These are phyloP conservation scores for Trichosporon inkin DNA, from an alignment of 1,284 basidiomycete genomes.

Conservation along the genomic window DNA sequence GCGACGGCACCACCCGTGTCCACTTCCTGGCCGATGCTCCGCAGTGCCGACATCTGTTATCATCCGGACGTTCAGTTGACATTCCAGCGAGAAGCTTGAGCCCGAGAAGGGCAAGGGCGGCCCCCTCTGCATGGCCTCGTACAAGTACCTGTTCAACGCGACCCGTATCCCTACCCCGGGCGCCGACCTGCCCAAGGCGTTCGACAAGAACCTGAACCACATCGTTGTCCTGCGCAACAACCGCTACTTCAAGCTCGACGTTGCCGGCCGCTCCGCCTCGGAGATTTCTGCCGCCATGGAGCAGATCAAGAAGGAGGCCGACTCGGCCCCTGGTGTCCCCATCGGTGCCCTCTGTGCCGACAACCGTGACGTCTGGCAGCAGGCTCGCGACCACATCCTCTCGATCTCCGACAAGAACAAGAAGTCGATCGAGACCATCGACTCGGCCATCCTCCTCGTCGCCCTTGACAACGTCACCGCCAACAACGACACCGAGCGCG, in stretches of 20 bases:
- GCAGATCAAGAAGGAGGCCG: conserved; percentile 67
- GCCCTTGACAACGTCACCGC: conserved; percentile 64
- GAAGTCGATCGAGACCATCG: conserved; percentile 68
- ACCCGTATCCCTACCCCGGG: conserved; percentile 78
- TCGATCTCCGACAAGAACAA: conserved; percentile 64
- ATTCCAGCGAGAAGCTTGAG: conserved; percentile 68
- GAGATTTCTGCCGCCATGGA: conserved; percentile 81
- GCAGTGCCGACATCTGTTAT: too few relatives aligned
- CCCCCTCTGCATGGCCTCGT: conserved; percentile 91
- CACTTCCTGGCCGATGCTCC: too few relatives aligned
- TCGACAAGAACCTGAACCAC: conserved; percentile 69
- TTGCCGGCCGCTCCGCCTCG: conserved; percentile 60
- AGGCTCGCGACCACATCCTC: conserved; percentile 67
- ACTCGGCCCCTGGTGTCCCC: conserved; percentile 57
- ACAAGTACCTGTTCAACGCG: conserved; percentile 94
- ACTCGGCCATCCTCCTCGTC: conserved; percentile 83
- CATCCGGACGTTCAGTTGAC: conserved; percentile 8
- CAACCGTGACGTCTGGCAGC: conserved; percentile 86
- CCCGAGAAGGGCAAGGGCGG: conserved; percentile 80
- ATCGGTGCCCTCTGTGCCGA: conserved; percentile 83
- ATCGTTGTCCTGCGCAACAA: conserved; percentile 88
- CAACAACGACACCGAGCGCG: conserved; percentile 61
- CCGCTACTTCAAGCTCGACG: conserved; percentile 76
- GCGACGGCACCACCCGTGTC: too few relatives aligned
- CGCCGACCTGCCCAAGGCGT: conserved; percentile 78